phyloP scores from a whole-genome alignment of 2,329 filamentous ascomycete genomes.

The Hymenoscyphus fructigenus region DNA sequence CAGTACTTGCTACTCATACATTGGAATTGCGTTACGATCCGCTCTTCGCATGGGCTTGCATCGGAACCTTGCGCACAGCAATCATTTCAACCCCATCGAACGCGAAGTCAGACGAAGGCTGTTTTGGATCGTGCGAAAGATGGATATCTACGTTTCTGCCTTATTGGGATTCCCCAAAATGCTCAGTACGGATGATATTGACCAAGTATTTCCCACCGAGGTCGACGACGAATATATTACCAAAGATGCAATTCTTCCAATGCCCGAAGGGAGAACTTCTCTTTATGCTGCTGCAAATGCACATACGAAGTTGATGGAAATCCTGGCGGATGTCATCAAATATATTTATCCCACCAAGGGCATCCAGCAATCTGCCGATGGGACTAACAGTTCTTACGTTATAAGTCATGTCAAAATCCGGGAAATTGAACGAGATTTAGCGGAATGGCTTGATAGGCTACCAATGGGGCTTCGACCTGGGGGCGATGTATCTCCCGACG shows the following conservation, averaged over 20 bases:
- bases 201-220: conserved; percentile 63
- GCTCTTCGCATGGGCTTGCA: conserved; percentile 78
- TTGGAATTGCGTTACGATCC: conserved; percentile 74
- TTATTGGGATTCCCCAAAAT: conserved; percentile 65
- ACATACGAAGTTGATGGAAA: conserved; percentile 61
- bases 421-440: conserved; percentile 62
- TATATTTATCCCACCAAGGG: conserved; percentile 65
- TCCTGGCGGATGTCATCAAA: conserved; percentile 64
- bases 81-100: conserved; percentile 59
- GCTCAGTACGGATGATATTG: conserved; percentile 63
- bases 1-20: conserved; percentile 76
- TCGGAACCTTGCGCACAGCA: conserved; percentile 59
- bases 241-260: conserved; percentile 52
- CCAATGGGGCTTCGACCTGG: conserved; percentile 78
- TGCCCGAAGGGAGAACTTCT: conserved; percentile 54
- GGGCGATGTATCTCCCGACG: conserved; percentile 69
- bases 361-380: conserved; percentile 45
- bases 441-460: conserved; percentile 63
- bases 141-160: conserved; percentile 70
- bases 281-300: conserved; percentile 65
- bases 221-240: conserved; percentile 69
- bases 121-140: conserved; percentile 67
- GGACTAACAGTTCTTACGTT: conserved; percentile 47
- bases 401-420: conserved; percentile 64
- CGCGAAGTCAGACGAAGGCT: conserved; percentile 62